A percentile compares a stretch with the other conserved stretches of the same genome.
Evolutionary conservation across 805 yeast species (phyloP).

Genomic region (Cyberlindnera euphorbiae): DNA sequence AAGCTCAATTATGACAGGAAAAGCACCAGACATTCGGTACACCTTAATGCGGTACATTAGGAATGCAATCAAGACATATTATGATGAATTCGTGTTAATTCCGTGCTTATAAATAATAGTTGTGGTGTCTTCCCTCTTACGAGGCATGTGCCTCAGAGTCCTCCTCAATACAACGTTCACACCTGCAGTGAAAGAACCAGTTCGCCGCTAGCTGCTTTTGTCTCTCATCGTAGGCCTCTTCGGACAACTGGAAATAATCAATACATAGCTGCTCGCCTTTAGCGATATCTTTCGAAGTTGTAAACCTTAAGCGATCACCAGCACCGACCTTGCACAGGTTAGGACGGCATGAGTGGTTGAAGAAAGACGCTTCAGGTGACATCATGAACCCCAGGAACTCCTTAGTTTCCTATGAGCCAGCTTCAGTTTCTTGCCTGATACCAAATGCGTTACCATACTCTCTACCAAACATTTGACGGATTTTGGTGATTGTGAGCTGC

Average conservation of each 20-base stretch:
- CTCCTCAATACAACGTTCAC: constrained; percentile 37
- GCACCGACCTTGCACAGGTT: constrained; percentile 43
- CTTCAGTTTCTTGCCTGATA: constrained; percentile 47
- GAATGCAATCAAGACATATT: too few species aligned
- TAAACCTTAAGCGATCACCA: constrained; percentile 38
- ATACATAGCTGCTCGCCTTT: constrained; percentile 51
- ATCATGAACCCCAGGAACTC: constrained; percentile 59
- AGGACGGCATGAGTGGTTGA: constrained; percentile 65
- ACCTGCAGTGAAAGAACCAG: constrained; percentile 60
- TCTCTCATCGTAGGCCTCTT: constrained; percentile 38
- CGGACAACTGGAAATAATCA: constrained; percentile 50
- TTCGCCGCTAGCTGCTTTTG: constrained; percentile 38
- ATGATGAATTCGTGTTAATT: too few species aligned
- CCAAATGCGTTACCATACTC: constrained; percentile 70
- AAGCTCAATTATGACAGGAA: too few species aligned
- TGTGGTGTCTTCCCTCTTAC: too few species aligned
- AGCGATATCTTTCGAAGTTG: constrained; percentile 34
- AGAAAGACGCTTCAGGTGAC: constrained; percentile 59
- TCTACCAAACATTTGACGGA: constrained; percentile 49
- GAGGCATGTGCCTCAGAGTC: too few species aligned
- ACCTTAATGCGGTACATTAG: too few species aligned
- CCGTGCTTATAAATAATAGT: too few species aligned
- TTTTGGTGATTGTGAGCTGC: constrained; percentile 32
- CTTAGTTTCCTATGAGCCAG: constrained; percentile 36
- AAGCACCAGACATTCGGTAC: too few species aligned